Base-by-base conservation (phyloP, 1,139 yeast species). In the Magnusiomyces fungicola region DNA sequence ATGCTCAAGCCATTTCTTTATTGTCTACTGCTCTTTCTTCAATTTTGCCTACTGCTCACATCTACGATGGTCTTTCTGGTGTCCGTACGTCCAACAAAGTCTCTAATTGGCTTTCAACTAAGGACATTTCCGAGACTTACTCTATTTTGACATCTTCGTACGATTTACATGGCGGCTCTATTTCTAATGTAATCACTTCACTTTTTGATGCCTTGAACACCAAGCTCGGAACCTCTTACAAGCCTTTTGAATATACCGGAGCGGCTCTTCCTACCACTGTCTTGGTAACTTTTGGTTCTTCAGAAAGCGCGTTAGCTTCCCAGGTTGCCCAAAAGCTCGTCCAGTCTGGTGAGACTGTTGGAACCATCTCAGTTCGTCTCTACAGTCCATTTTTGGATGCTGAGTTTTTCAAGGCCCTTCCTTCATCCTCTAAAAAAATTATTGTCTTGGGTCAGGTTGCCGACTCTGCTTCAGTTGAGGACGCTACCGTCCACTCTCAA, bases 1-100 rank as follows among this genome's bases (percentile, higher is more conserved):
- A 61, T 23, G 70, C 79, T 19, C 95, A 86, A 66, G 79, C 79
- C 58, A 71, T 82, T 56, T 67, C 95, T 27, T 68, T 86, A 43
- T 72, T 87, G 61, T 76, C 90, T 52, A 73, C 82, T 45, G 83
- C 78, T 51, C 69, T 85, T 58, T 80, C 94, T 18, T 71, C 78
- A 37, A 74, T 79, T 32, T 67, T 70, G 39, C 87, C 92, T 3
- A 74, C 83, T 21, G 66, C 87, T 50, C 81, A 83, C 66, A 72
- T 86, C 56, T 85, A 82, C 63, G 97, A 89, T 62, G 97, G 97
- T 42, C 73, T 86, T 16, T 76, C 80, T 48, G 81, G 80, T 54
- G 66, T 81, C 48, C 80, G 78, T 58, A 76, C 80, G 55, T 76
- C 75, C 58, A 69, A 78, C 55, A 76, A 75, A 57, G 73, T 74